Conservation (phyloP, 2,329 filamentous ascomycete species). For the Exutisphaerella laricina region DNA sequence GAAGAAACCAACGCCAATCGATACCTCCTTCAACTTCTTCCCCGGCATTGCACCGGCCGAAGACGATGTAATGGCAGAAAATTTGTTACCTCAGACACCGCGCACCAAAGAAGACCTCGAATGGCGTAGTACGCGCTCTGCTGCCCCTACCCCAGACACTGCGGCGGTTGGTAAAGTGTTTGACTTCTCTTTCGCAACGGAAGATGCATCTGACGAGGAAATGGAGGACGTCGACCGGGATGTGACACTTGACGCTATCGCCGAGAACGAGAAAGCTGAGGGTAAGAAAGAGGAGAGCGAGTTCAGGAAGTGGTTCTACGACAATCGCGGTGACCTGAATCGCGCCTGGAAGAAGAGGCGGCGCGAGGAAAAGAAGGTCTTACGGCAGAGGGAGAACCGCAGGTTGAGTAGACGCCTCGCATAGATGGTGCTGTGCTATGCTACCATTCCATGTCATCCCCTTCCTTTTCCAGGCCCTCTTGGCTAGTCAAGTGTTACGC, state of each 20-base stretch:
- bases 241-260: constrained; percentile 25
- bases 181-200: constrained; percentile 46
- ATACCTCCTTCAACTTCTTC: constrained; percentile 75
- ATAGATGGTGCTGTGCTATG: too few species aligned
- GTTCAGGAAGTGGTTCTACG: constrained; percentile 58
- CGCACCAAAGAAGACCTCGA: constrained; percentile 75
- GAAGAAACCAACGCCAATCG: constrained; percentile 38
- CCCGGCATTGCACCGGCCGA: constrained; percentile 35
- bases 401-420: constrained; percentile 39
- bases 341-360: constrained; percentile 51
- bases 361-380: constrained; percentile 55
- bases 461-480: too few species aligned
- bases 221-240: constrained; percentile 31
- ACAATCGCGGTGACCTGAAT: constrained; percentile 45
- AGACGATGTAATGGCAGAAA: constrained; percentile 31
- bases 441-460: too few species aligned
- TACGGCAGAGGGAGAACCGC: constrained; percentile 55
- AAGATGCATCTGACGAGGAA: constrained; percentile 46
- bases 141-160: constrained; percentile 91
- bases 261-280: constrained; percentile 12
- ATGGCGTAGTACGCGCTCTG: constrained; percentile 69
- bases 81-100: constrained; percentile 64
- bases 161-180: constrained; percentile 63
- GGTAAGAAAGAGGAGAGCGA: constrained; percentile 45
- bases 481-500: too few species aligned